These are phyloP conservation scores for Trametes villosa DNA, from an alignment of 768 basidiomycete genomes.

Conservation along the genomic window DNA sequence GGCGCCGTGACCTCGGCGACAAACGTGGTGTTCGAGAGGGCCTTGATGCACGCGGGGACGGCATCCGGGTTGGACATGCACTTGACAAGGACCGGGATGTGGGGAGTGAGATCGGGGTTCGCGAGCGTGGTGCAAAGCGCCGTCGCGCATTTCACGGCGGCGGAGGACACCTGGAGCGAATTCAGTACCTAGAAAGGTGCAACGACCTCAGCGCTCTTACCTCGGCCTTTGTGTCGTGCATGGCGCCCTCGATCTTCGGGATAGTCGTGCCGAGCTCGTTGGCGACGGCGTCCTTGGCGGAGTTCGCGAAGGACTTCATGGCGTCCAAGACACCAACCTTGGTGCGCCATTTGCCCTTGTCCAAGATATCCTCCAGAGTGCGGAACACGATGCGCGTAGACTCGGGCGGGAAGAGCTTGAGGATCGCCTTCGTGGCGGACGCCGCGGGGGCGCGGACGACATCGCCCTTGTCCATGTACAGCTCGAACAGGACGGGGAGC, in stretches of 20 bases:
- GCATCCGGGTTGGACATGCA: conserved; percentile 92
- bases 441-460: conserved; percentile 85
- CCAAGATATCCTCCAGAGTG: conserved; percentile 72
- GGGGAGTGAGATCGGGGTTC: conserved; percentile 90
- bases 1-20: conserved; percentile 97
- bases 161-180: conserved; percentile 69
- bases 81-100: conserved; percentile 87
- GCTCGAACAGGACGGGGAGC: conserved; percentile 77
- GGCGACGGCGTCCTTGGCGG: conserved; percentile 78
- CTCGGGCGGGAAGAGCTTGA: conserved; percentile 86
- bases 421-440: conserved; percentile 78
- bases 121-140: conserved; percentile 88
- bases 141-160: conserved; percentile 89
- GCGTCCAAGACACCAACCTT: conserved; percentile 94
- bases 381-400: conserved; percentile 71
- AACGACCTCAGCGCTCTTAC: conserved; percentile 41
- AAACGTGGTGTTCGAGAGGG: conserved; percentile 92
- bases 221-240: conserved; percentile 98
- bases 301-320: conserved; percentile 71
- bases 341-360: conserved; percentile 89
- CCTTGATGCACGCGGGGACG: conserved; percentile 92
- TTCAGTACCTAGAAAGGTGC: neutral
- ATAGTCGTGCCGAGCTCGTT: conserved; percentile 79
- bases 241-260: conserved; percentile 84
- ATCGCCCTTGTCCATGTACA: conserved; percentile 93